Evolutionary conservation across 2,329 filamentous ascomycete genomes (phyloP), one percentile per base, ranked within the genome.

Genomic region (Clonostachys rosea): DNA sequence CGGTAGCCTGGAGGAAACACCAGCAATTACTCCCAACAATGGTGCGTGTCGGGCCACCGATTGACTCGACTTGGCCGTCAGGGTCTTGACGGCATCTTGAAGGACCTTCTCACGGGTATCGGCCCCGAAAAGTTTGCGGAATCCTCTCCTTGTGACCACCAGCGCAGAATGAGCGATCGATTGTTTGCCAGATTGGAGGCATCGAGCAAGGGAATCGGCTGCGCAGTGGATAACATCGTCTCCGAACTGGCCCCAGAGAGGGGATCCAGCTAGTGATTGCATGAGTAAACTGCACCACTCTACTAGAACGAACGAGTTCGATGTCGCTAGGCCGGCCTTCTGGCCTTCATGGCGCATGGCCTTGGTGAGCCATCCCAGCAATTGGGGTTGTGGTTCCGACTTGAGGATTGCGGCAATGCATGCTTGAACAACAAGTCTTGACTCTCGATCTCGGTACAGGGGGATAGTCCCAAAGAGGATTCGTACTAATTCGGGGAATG

Each of bases 281-380:
- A 96, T 79, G 44, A 96, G 69, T 49, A 92, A 66, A 49, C 86
- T 87, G 65, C 84, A 90, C 92, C 92, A 99, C 65, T 96, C 89
- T 13, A 94, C 78, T 55, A 99, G 74, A 43, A 95, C 89, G 62
- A 96, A 95, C 6, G 91, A 88, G 66, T 84, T 95, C 40, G 79
- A 81, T 14, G 87, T 72, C 34, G 92, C 89, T 57, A 97, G 84
- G 52, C 83, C 84, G 16, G 78, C 71, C 64, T 95, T 96, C 52
- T 80, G 76, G 13, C 85, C 81, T 67, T 99, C 92, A 34, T 75
- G 70, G 51, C 84, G 81, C 49, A 96, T 66, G 44, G 79, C 79
- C 40, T 77, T 74, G 41, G 90, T 76, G 49, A 96, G 79, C 2
- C 78, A 73, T 37, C 80, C 71, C 43, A 94, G 68, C 24, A 79